These are phyloP conservation scores for Begonia peltatifolia DNA, from an alignment of 306 rosid genomes.

Conservation along the genomic window DNA sequence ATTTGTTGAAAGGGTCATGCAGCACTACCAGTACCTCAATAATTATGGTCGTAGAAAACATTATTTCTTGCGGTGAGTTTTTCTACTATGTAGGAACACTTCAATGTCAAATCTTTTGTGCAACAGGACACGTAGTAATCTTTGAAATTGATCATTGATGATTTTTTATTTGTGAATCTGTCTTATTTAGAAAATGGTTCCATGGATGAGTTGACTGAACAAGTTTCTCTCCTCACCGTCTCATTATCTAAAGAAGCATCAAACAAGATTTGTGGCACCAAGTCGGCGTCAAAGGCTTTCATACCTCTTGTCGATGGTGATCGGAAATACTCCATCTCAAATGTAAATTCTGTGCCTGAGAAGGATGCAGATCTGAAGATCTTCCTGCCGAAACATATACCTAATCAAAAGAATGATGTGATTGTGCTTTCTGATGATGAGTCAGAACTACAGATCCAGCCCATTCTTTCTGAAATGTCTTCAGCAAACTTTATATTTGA, in stretches of 20 bases:
- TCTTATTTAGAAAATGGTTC: conserved; percentile 41
- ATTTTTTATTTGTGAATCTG: conserved; percentile 9
- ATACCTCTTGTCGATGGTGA: conserved; percentile 17
- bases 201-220: conserved; percentile 54
- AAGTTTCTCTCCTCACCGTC: conserved; percentile 48
- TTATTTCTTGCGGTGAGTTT: conserved; percentile 52
- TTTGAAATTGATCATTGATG: conserved; percentile 8
- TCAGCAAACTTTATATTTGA: conserved; percentile 19
- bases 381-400: conserved; percentile 17
- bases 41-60: conserved; percentile 50
- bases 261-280: conserved; percentile 19
- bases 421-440: conserved; percentile 86
- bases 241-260: conserved; percentile 46
- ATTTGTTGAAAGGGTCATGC: conserved; percentile 40
- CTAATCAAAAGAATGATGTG: conserved; percentile 18
- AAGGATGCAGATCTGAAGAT: conserved; percentile 25
- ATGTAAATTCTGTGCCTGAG: conserved; percentile 20
- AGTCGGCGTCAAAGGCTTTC: conserved; percentile 18
- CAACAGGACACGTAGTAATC: too few relatives aligned
- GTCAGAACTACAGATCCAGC: conserved; percentile 21
- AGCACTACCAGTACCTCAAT: conserved; percentile 25
- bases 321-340: conserved; percentile 21
- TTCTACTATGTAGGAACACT: not conserved
- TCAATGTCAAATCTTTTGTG: too few relatives aligned
- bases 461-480: conserved; percentile 23